These are phyloP conservation scores for Geotrichum citri-aurantii DNA, from an alignment of 1,139 yeast species.

Conservation along the genomic window DNA sequence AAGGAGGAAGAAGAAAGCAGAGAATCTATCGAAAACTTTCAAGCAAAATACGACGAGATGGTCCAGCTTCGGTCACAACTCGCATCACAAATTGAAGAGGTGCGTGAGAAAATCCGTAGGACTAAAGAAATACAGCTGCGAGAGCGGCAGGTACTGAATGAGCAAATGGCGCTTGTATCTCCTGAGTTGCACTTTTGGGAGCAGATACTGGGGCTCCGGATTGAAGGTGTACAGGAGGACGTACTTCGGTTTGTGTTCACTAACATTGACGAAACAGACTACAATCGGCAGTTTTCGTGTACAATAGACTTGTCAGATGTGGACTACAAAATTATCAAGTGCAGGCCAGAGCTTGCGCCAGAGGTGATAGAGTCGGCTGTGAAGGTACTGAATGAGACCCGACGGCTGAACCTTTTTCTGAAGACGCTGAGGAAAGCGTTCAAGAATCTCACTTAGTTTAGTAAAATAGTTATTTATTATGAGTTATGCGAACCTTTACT, in stretches of 20 bases:
- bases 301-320: slow-evolving; percentile 27
- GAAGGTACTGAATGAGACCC: slow-evolving; percentile 21
- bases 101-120: slow-evolving; percentile 18
- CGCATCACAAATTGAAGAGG: slow-evolving; percentile 20
- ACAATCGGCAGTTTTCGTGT: slow-evolving; percentile 27
- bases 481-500: not conserved
- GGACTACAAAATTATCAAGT: slow-evolving; percentile 25
- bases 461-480: not conserved
- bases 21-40: slow-evolving; percentile 23
- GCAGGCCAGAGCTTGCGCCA: slow-evolving; percentile 20
- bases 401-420: slow-evolving; percentile 25
- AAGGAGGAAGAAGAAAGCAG: slow-evolving; percentile 25
- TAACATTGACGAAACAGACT: slow-evolving; percentile 27
- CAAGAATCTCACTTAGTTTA: slow-evolving; percentile 2
- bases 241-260: slow-evolving; percentile 30
- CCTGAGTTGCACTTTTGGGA: slow-evolving; percentile 34
- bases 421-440: slow-evolving; percentile 21
- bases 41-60: slow-evolving; percentile 25
- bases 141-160: slow-evolving; percentile 20
- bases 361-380: slow-evolving; percentile 19
- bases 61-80: slow-evolving; percentile 20
- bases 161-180: slow-evolving; percentile 27
- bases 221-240: slow-evolving; percentile 31
- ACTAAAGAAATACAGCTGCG: slow-evolving; percentile 17
- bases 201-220: slow-evolving; percentile 29